Base-by-base conservation (phyloP, 495 filamentous ascomycete species). In the Pseudomonodictys pantanalensis region DNA sequence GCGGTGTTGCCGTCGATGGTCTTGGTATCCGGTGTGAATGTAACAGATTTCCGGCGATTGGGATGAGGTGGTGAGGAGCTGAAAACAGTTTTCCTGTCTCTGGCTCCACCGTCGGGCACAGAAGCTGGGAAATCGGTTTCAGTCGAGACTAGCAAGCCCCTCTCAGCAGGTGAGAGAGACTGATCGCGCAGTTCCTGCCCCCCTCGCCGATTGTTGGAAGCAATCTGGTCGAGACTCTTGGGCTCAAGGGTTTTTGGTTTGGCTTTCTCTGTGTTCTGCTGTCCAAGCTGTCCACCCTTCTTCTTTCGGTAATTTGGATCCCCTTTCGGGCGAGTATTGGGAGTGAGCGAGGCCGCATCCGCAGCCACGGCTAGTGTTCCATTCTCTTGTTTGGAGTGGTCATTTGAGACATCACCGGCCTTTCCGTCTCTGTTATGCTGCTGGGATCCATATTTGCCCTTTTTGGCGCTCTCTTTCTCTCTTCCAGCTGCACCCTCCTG, bases 1-100 rank as follows among this genome's bases (percentile, higher is more conserved):
- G 73, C 71, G 59, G 75, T 79, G 45, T 77, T 74, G 17, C 78
- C 82, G 65, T 86, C 82, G 43, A 79, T 71, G 32, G 75, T 78
- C 72, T 90, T 89, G 6, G 82, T 81, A 28, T 86, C 86, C 22
- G 83, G 76, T 0, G 87, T 83, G 68, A 95, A 96, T 8, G 87
- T 83, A 24, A 95, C 90, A 1, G 86, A 86, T 72, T 92, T 95
- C 45, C 72, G 74, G 29, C 71, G 75, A 28, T 47, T 32, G n/a
- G 55, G 24, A 9, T 10, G 18, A 33, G 66, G 50, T 24, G 63
- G 55, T 10, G 55, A 55, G 12, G 44, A 47, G 15, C 25, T 32
- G 9, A 44, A 56, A 12, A 20, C 29, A 11, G 35, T 22, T 39
- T 10, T 38, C 17, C 0, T 15, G 6, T 24, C 23, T 45, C 43